These are phyloP conservation scores for Colletotrichum chrysophilum DNA, from an alignment of 2,329 filamentous ascomycete genomes.

Conservation along the genomic window DNA sequence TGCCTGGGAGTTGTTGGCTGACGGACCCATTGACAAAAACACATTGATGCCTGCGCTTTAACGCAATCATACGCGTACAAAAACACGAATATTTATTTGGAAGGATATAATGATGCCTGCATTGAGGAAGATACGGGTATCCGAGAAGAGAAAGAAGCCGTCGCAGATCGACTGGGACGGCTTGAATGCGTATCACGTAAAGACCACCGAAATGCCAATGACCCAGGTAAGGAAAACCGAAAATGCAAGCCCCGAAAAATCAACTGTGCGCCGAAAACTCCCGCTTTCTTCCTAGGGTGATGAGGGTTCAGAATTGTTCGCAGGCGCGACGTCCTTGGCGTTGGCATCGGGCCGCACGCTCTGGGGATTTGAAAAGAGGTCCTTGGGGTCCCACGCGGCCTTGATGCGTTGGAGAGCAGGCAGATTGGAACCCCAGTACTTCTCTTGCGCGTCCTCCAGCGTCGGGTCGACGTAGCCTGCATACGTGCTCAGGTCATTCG, in stretches of 20 bases:
- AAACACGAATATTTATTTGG: neutral
- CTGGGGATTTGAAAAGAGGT: slow-evolving; percentile 65
- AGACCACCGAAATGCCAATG: neutral
- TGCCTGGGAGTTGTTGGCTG: neutral
- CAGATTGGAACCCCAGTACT: slow-evolving; percentile 63
- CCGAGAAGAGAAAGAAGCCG: neutral
- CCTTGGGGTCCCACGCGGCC: slow-evolving; percentile 53
- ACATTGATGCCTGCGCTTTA: neutral
- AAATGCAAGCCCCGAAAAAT: neutral
- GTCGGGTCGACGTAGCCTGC: slow-evolving; percentile 66
- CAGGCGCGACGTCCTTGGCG: neutral
- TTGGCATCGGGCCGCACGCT: slow-evolving; percentile 45
- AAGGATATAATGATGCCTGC: neutral
- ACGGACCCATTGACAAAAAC: neutral
- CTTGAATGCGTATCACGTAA: neutral
- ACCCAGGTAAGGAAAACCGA: neutral
- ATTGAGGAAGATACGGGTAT: slow-evolving; percentile 8
- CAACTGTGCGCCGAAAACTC: slow-evolving; percentile 1
- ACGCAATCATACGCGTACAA: neutral
- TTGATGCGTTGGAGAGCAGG: slow-evolving; percentile 54
- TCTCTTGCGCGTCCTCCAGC: slow-evolving; percentile 48
- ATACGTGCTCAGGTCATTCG: slow-evolving; percentile 56
- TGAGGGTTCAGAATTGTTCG: neutral
- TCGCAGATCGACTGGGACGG: neutral
- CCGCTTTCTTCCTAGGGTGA: slow-evolving; percentile 13